Conservation (phyloP, 208 protist species). For the Zelonia costaricensis region DNA sequence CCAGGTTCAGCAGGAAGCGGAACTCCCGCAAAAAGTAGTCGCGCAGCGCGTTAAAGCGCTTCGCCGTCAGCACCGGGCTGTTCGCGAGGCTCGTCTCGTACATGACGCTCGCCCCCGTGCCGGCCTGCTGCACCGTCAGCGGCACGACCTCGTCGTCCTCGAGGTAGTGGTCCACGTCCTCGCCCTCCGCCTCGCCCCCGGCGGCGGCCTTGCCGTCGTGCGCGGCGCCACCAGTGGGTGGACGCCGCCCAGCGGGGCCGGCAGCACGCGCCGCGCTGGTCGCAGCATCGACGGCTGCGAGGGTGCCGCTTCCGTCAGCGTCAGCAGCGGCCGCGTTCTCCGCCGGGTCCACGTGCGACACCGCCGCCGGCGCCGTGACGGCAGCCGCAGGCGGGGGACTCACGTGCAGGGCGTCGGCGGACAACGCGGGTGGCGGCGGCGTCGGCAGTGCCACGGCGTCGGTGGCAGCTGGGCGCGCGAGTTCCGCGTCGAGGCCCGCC, state of each 20-base stretch:
- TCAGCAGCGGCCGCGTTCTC: too few relatives aligned
- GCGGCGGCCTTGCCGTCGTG: too few relatives aligned
- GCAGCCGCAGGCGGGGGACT: neutral
- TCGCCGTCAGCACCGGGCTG: slow-evolving; percentile 74
- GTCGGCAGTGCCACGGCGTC: neutral
- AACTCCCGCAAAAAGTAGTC: slow-evolving; percentile 81
- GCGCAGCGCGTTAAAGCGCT: slow-evolving; percentile 59
- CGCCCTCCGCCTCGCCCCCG: slow-evolving; percentile 18
- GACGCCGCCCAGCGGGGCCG: neutral
- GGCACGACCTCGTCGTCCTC: slow-evolving; percentile 53
- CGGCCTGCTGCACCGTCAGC: slow-evolving; percentile 46
- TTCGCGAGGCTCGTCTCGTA: slow-evolving; percentile 54
- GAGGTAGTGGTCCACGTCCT: slow-evolving; percentile 50
- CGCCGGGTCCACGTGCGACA: slow-evolving; percentile 4
- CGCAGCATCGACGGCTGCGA: neutral
- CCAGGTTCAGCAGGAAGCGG: slow-evolving; percentile 57
- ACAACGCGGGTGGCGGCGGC: neutral
- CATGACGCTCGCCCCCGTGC: slow-evolving; percentile 9
- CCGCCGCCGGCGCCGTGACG: neutral
- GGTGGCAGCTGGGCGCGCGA: neutral
- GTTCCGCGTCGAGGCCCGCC: neutral
- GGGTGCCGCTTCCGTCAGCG: neutral
- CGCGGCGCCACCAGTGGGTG: neutral
- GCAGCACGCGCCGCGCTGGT: neutral
- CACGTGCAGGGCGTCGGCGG: neutral